Base-by-base conservation (phyloP, 2,329 filamentous ascomycete genomes). In the Sarocladium kiliense region DNA sequence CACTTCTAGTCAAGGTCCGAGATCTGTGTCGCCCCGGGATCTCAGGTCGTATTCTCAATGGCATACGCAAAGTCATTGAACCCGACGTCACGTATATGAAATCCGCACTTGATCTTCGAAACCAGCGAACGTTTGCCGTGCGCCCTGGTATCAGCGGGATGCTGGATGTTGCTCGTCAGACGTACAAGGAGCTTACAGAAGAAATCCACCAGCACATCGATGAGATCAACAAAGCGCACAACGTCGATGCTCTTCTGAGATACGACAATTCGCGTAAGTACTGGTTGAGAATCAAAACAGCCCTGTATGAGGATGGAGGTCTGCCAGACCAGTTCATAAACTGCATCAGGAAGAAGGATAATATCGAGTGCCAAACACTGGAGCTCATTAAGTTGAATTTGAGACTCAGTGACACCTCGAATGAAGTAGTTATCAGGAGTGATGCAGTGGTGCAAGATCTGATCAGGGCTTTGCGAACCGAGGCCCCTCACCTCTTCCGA, bases 61-160 rank as follows among this genome's bases (percentile, higher is more conserved):
- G 88, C 1, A 91, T 99, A 53, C 73, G 81, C 44, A 72, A 77
- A 14, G 82, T 82, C 0, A 86, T 99, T 61, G 94, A 97, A 59
- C 81, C 88, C 9, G 89, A 96, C 65, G 89, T 91, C 0, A 81
- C 79, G 0, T 95, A 88, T 61, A 87, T 89, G 57, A 89, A 80
- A 47, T 84, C 86, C 21, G 87, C 94, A 0, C 77, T 97, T 3
- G 93, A 97, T 58, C 76, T 96, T 56, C 82, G 92, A 14, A 96
- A 97, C 58, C 93, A 97, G 66, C 80, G 93, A 59, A 89, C 88
- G 1, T 97, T 95, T 72, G 93, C 93, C 21, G 87, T 97, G 30
- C 94, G 88, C 73, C 84, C 90, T 45, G 89, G 90, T 0, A 84
- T 94, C 41, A 91, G 90, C 62, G 89, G 89, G 2, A 80, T 97